Base-by-base conservation (phyloP, 768 basidiomycete species). In the Pleurotus ostreatus region DNA sequence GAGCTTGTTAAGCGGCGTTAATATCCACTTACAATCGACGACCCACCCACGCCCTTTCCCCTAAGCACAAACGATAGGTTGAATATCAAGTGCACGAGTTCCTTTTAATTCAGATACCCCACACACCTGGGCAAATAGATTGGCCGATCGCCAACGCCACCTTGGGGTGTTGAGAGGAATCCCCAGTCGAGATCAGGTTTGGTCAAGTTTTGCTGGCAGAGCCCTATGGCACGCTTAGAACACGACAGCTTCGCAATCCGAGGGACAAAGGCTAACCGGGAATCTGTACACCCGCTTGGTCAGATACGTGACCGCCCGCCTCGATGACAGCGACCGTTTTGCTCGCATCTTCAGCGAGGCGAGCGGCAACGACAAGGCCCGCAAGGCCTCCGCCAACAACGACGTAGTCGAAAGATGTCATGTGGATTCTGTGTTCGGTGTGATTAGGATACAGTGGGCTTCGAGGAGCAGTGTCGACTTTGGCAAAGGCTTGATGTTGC, bases 271-370 rank as follows among this genome's bases (percentile, higher is more conserved):
- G 43, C 47, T n/a, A n/a, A 54, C 52, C 52, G 6, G 52, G 52
- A 43, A 54, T 45, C 9, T 54, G 52, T 13, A 54, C 26, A 11
- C 23, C 26, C 6, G 52, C 38, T 16, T 54, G 16, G 40, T 54
- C 13, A 23, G 40, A 43, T 18, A 54, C 52, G 30, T 62, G 57
- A 51, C 69, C 68, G 11, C 74, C 74, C 2, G 74, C 74, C 46
- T 67, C 66, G 15, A 67, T 23, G 16, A 67, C 40, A n/a, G 56
- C 56, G 8, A 67, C 65, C 9, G 55, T 55, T 20, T 59, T 53
- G 11, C 15, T 51, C 4, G 60, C 52, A 49, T 64, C 57, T 48
- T 67, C 65, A 5, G 61, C 55, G 6, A 67, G 62, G 20, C 66
- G 49, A 45, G 57, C 55, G n/a, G 66, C 66, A 4, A 67, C 40